Evolutionary conservation across 371 early-diverging fungal genomes (phyloP).

Genomic region (Mortierella sp.): DNA sequence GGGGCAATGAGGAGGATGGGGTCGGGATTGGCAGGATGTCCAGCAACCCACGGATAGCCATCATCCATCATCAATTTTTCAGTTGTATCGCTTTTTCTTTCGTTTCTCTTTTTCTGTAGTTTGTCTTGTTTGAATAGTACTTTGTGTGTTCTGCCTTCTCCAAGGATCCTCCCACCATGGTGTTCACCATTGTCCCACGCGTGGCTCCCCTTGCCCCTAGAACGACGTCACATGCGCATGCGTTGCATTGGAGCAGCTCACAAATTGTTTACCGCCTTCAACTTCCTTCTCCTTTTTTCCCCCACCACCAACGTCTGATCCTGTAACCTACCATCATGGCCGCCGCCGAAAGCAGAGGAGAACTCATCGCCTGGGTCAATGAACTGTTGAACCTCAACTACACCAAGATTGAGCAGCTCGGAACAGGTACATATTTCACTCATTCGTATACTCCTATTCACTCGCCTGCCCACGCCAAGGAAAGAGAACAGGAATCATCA

Average conservation of each 20-base stretch:
- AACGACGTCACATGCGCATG: not conserved
- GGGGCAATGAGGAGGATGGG: too few relatives aligned
- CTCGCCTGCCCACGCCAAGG: not conserved
- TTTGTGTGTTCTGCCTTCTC: too few relatives aligned
- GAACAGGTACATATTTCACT: slow-evolving; percentile 73
- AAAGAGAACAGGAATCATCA: not conserved
- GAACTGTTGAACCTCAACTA: slow-evolving; percentile 88
- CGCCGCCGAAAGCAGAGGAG: slow-evolving; percentile 87
- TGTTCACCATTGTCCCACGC: too few relatives aligned
- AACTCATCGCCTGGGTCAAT: slow-evolving; percentile 93
- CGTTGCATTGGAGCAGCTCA: too few relatives aligned
- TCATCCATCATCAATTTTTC: too few relatives aligned
- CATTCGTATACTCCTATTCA: slow-evolving; percentile 20
- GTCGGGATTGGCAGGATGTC: too few relatives aligned
- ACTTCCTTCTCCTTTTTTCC: not conserved
- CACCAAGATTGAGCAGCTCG: slow-evolving; percentile 94
- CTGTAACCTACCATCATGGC: slow-evolving; percentile 65
- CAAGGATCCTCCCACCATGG: too few relatives aligned
- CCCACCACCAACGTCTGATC: not conserved
- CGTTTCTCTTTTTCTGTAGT: too few relatives aligned
- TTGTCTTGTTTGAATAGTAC: too few relatives aligned
- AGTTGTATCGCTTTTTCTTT: too few relatives aligned
- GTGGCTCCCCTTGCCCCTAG: too few relatives aligned
- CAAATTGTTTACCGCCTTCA: not conserved
- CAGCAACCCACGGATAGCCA: too few relatives aligned